These are phyloP conservation scores for Uronychia binucleata DNA, from an alignment of 73 alveolate genomes.

Conservation along the genomic window DNA sequence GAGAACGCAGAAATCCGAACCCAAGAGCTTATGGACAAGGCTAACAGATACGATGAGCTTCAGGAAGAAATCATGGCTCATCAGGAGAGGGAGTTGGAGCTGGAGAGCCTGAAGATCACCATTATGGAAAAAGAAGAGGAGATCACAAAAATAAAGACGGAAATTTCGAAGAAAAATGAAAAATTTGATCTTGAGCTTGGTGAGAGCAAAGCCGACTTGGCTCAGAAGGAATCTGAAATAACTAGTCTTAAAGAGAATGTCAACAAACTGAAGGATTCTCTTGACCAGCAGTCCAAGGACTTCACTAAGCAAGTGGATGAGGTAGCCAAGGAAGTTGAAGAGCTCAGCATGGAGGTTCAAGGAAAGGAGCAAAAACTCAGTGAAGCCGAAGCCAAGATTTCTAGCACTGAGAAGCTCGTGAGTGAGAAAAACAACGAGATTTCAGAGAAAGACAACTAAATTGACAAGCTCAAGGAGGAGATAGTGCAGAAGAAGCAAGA, in stretches of 20 bases:
- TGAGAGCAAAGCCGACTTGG: neutral
- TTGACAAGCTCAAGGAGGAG: neutral
- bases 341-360: neutral
- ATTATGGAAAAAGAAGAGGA: neutral
- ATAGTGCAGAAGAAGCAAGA: neutral
- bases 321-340: neutral
- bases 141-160: neutral
- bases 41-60: too few relatives aligned
- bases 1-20: too few relatives aligned
- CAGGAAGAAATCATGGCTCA: too few relatives aligned
- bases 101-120: too few relatives aligned
- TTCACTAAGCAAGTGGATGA: neutral
- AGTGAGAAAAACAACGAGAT: neutral
- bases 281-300: neutral
- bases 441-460: neutral
- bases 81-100: too few relatives aligned
- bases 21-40: too few relatives aligned
- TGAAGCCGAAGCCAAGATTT: neutral
- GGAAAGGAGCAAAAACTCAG: neutral
- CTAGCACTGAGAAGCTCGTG: neutral
- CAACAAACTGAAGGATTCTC: neutral
- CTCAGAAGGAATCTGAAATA: neutral
- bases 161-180: too few relatives aligned
- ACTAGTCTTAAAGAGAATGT: neutral
- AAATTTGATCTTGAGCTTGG: too few relatives aligned